Evolutionary conservation across 805 yeast species (phyloP), one percentile per base, ranked within the genome.

Genomic region (Cyberlindnera petersonii): DNA sequence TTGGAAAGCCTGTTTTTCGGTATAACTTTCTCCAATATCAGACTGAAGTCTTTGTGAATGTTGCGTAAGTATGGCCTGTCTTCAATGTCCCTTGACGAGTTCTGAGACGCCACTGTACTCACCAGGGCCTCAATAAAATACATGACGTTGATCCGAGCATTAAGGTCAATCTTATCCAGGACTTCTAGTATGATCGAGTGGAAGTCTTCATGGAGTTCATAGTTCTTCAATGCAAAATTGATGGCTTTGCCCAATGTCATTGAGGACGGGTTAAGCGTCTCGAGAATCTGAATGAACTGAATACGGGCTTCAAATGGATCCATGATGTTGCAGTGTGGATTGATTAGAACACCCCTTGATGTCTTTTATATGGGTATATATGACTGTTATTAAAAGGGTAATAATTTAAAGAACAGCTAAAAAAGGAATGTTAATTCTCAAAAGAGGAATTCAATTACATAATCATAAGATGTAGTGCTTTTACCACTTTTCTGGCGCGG

Each of bases 281-380:
- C 72, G 39, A 89, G 67, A 31, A 79, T 74, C 50, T 79, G 85
- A 6, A 77, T 70, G 52, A 89, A 82, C 59, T 82, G 83, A 32
- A 86, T 64, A 42, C 91, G 73, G 5, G 89, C 88, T 54, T 86
- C 96, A 59, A 91, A 86, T 1, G 96, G 80, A 57, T 89, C 96
- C 95, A 89, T 86, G 8, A 17, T n/a, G 6, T n/a, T n/a, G n/a
- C n/a, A n/a, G n/a, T n/a, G n/a, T n/a, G n/a, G n/a, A n/a, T n/a
- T n/a, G n/a, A n/a, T n/a, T n/a, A n/a, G n/a, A n/a, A n/a, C n/a
- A n/a, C n/a, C n/a, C n/a, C n/a, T n/a, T n/a, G n/a, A n/a, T n/a
- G n/a, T n/a, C n/a, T n/a, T n/a, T n/a, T n/a, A n/a, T n/a, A n/a
- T n/a, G n/a, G n/a, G n/a, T n/a, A n/a, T n/a, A n/a, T n/a, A n/a